Conservation (phyloP, 2,329 filamentous ascomycete genomes). For the Fusarium tupiense region DNA sequence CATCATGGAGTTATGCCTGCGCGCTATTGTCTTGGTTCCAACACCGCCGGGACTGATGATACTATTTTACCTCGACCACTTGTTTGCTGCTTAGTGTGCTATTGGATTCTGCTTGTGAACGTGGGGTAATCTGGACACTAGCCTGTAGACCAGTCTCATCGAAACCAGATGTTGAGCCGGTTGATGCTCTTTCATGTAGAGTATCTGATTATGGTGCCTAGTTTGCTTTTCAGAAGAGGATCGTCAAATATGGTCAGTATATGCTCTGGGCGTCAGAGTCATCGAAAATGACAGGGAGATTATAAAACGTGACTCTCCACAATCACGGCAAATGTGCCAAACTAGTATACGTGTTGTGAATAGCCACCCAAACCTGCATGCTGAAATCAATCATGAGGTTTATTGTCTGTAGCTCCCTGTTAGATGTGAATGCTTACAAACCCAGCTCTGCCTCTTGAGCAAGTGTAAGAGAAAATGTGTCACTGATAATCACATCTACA, state of each 20-base stretch:
- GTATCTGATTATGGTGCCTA: background rate
- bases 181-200: background rate
- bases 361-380: conserved; percentile 17
- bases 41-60: conserved; percentile 10
- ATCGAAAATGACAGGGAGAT: background rate
- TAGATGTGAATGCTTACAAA: conserved; percentile 17
- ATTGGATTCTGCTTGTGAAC: background rate
- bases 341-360: background rate
- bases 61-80: conserved; percentile 4
- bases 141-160: background rate
- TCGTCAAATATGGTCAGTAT: background rate
- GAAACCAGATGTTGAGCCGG: background rate
- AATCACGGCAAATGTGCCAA: background rate
- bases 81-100: conserved; percentile 4
- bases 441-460: conserved; percentile 33
- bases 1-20: conserved; percentile 32
- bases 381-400: conserved; percentile 23
- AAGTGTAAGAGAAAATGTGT: conserved; percentile 12
- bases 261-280: background rate
- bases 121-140: background rate
- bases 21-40: conserved; percentile 18
- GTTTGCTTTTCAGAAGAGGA: background rate
- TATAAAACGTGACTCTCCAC: background rate
- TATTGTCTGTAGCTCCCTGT: conserved; percentile 27
- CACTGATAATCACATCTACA: conserved; percentile 7